phyloP scores from a whole-genome alignment of 768 basidiomycete species.

The Tulasnella sp. region DNA sequence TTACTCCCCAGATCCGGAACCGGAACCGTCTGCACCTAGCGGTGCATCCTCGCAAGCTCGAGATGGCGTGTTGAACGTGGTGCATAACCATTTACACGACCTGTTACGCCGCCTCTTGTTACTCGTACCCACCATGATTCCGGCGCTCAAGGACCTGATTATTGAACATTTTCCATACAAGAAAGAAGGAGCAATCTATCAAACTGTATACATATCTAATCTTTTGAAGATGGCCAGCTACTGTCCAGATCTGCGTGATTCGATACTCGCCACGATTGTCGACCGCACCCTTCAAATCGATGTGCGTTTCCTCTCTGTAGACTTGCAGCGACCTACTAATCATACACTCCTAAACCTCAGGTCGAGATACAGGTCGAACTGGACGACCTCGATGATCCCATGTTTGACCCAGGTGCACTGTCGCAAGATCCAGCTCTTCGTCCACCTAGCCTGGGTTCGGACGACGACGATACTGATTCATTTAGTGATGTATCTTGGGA shows the following conservation, averaged over 20 bases:
- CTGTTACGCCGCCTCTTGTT: constrained; percentile 79
- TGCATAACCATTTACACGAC: constrained; percentile 78
- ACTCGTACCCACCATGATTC: constrained; percentile 82
- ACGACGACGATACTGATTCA: constrained; percentile 36
- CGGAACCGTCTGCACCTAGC: no score
- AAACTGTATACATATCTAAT: constrained; percentile 86
- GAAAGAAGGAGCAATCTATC: constrained; percentile 63
- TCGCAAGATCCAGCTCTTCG: constrained; percentile 38
- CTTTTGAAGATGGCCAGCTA: constrained; percentile 69
- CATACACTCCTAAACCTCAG: constrained; percentile 29
- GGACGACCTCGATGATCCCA: constrained; percentile 63
- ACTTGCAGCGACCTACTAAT: not conserved
- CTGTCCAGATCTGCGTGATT: constrained; percentile 73
- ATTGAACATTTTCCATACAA: constrained; percentile 86
- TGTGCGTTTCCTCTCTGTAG: constrained; percentile 38
- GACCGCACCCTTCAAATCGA: constrained; percentile 95
- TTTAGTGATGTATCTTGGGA: no score
- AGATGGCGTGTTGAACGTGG: constrained; percentile 29
- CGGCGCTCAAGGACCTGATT: constrained; percentile 74
- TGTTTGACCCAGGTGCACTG: constrained; percentile 25
- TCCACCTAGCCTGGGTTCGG: constrained; percentile 34
- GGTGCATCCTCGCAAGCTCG: not conserved
- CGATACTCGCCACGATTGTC: constrained; percentile 72
- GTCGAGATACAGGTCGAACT: constrained; percentile 95
- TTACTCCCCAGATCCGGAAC: no score